Base-by-base conservation (phyloP, 176 grass and related monocot species). In the Musa schizocarpa region DNA sequence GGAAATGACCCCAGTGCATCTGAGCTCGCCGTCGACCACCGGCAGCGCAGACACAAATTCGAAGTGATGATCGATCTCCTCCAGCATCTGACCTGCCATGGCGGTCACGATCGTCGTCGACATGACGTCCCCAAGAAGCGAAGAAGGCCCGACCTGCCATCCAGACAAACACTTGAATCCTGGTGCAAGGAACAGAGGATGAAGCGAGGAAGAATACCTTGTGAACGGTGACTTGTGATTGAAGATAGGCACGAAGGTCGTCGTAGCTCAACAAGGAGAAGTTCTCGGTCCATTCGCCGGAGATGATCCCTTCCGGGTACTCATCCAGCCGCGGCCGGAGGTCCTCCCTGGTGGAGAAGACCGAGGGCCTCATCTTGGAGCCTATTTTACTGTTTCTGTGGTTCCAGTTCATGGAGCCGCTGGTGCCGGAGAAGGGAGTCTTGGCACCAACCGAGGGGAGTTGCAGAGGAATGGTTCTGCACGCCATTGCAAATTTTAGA, bases 221-320 rank as follows among this genome's bases (percentile, higher is more conserved):
- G 0, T 67, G 52, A 20, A 22, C 17, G 2, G 43, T n/a, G 54
- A 79, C 24, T 76, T 92, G 88, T 0, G 95, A 87, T 78, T 91
- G 53, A 8, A 94, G 80, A 65, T 89, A 99, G 6, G 29, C 71
- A 1, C 86, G 86, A 24, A 99, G 82, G 63, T 94, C 95, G 0
- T 92, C 86, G 13, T 85, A 99, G 76, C 84, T 89, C 16, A 99
- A 73, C 26, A 99, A 76, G 16, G 86, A 99, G 84, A 79, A 80
- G 83, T 87, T 93, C 80, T 94, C 95, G 0, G 86, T 85, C 95
- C 95, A 99, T 81, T 88, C 95, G 0, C 88, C 81, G 0, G 95
- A 94, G 84, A 99, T 89, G 78, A 99, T 94, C 9, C 78, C 95
- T 19, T 94, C 86, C 27, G 90, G 95, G 72, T 99, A 91, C 75